phyloP scores from a whole-genome alignment of 768 basidiomycete species.

The Tubosaeta sp. region DNA sequence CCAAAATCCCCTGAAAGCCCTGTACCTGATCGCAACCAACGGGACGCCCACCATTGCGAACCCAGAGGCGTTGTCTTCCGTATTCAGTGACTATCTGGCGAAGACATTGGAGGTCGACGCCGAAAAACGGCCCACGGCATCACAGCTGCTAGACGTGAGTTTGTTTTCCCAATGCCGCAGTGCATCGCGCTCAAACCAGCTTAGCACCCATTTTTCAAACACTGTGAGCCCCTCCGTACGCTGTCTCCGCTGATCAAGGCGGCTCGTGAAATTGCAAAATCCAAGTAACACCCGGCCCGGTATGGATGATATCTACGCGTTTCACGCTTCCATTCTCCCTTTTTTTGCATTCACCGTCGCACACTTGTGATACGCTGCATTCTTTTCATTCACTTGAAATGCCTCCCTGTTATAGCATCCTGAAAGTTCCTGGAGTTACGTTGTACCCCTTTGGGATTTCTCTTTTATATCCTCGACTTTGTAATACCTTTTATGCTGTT shows the following conservation, averaged over 20 bases:
- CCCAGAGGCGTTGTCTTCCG: slow-evolving; percentile 66
- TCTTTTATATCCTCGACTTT: slow-evolving; percentile 25
- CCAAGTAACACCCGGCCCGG: slow-evolving; percentile 28
- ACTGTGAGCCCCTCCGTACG: slow-evolving; percentile 82
- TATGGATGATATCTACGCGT: slow-evolving; percentile 15
- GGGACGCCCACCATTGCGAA: slow-evolving; percentile 96
- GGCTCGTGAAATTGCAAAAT: slow-evolving; percentile 80
- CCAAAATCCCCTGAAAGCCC: slow-evolving; percentile 93
- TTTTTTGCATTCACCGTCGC: slow-evolving; percentile 19
- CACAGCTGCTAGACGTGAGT: slow-evolving; percentile 70
- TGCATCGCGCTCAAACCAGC: slow-evolving; percentile 1
- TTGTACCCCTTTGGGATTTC: slow-evolving; percentile 9
- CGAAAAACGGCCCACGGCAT: slow-evolving; percentile 87
- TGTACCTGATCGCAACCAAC: slow-evolving; percentile 97
- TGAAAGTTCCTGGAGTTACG: slow-evolving; percentile 14
- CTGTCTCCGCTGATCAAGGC: slow-evolving; percentile 90
- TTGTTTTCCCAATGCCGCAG: background rate
- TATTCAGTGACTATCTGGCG: slow-evolving; percentile 87
- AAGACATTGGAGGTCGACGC: slow-evolving; percentile 92
- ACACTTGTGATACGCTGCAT: slow-evolving; percentile 16
- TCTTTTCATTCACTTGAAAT: slow-evolving; percentile 14
- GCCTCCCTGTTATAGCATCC: slow-evolving; percentile 4
- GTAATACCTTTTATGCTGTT: slow-evolving; percentile 30
- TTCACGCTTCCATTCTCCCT: background rate
- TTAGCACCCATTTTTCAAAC: slow-evolving; percentile 85